Percentiles rank a stretch among this genome's conserved stretches.
Evolutionary conservation across 352 stramenopile species (phyloP).

Genomic region (Pythium monospermum): DNA sequence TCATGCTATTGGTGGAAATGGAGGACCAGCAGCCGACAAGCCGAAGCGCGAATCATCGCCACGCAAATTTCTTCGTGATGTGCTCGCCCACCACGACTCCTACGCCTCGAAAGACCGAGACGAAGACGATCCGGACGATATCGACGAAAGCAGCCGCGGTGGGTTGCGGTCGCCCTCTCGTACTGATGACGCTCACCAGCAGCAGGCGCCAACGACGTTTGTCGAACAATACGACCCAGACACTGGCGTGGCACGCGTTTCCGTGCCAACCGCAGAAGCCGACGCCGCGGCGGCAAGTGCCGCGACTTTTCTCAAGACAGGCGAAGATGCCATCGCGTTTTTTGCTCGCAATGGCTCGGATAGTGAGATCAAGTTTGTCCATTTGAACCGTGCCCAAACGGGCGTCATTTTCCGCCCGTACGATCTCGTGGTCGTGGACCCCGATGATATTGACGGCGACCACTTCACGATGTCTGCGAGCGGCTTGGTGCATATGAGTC

Average conservation of each 20-base stretch:
- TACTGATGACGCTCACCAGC: constrained; percentile 11
- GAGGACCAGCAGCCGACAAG: constrained; percentile 17
- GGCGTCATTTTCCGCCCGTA: constrained; percentile 87
- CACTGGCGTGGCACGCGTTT: constrained; percentile 35
- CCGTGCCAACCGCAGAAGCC: constrained; percentile 32
- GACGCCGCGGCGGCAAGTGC: constrained; percentile 51
- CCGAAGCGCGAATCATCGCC: constrained; percentile 52
- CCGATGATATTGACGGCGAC: constrained; percentile 73
- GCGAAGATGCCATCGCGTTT: constrained; percentile 92
- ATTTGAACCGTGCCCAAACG: constrained; percentile 79
- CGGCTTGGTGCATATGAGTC: constrained; percentile 69
- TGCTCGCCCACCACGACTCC: constrained; percentile 23
- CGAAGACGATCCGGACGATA: constrained; percentile 16
- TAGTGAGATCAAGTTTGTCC: constrained; percentile 93
- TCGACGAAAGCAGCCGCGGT: constrained; percentile 9
- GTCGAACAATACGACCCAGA: constrained; percentile 37
- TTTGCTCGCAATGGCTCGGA: constrained; percentile 90
- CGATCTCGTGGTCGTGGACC: constrained; percentile 85
- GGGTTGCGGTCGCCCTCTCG: constrained; percentile 10
- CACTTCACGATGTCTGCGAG: constrained; percentile 91
- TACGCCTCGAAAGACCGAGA: constrained; percentile 1
- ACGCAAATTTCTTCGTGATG: constrained; percentile 58
- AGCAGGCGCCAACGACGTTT: constrained; percentile 31
- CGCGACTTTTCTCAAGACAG: constrained; percentile 55
- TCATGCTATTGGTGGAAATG: background rate